Conservation (phyloP, 2,329 filamentous ascomycete genomes). For the Penicillium sp. region DNA sequence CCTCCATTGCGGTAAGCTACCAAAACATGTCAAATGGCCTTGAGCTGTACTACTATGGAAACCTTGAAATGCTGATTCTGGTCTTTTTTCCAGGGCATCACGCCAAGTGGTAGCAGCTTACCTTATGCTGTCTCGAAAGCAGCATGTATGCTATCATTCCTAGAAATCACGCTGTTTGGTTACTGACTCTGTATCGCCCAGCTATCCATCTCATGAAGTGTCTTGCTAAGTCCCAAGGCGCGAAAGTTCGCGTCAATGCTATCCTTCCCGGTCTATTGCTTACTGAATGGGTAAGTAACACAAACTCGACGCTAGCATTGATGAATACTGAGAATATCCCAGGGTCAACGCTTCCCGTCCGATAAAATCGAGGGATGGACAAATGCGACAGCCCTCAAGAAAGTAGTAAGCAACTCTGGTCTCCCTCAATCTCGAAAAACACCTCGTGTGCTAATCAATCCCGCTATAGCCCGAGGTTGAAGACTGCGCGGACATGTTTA, state of each 20-base stretch:
- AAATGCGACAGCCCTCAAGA: conserved; percentile 59
- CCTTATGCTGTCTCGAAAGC: conserved; percentile 77
- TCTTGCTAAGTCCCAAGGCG: conserved; percentile 60
- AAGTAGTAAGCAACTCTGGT: conserved; percentile 44
- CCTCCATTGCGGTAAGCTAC: conserved; percentile 55
- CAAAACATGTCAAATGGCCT: conserved; percentile 10
- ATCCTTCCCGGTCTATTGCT: conserved; percentile 63
- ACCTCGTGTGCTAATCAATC: background rate
- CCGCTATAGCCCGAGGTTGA: conserved; percentile 39
- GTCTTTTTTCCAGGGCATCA: conserved; percentile 41
- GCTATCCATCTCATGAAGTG: conserved; percentile 65
- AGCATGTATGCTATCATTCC: conserved; percentile 50
- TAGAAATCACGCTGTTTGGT: background rate
- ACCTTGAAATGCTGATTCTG: background rate
- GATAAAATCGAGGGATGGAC: conserved; percentile 56
- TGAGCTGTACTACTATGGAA: conserved; percentile 2
- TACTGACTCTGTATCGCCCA: conserved; percentile 14
- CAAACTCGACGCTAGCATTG: background rate
- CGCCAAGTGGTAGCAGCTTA: conserved; percentile 57
- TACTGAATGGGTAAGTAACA: conserved; percentile 61
- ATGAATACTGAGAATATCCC: conserved; percentile 4
- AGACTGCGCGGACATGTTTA: conserved; percentile 42
- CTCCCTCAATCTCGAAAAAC: background rate
- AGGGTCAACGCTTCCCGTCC: conserved; percentile 56
- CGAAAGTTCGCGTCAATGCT: conserved; percentile 63